Percentiles rank a stretch among this genome's conserved stretches.
phyloP scores from a whole-genome alignment of 1,284 basidiomycete genomes.

The Trametes hirsuta region DNA sequence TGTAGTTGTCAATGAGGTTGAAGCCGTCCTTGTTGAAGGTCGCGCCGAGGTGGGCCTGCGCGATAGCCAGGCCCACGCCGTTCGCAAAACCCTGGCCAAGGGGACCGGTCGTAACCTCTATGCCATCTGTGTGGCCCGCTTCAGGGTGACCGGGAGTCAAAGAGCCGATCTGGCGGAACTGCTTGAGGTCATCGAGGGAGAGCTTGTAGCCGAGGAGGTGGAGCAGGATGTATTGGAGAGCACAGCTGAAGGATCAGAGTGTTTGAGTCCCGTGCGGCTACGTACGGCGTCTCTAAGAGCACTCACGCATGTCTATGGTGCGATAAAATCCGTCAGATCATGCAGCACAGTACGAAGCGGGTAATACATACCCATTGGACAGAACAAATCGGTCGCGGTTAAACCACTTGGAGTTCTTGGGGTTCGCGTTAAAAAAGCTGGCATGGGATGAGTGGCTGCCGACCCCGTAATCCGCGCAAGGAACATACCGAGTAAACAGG shows the following conservation, averaged over 20 bases:
- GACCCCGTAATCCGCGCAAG: background rate
- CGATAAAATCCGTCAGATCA: slow-evolving; percentile 7
- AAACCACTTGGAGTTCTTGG: slow-evolving; percentile 89
- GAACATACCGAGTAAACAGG: slow-evolving; percentile 73
- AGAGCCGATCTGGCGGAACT: slow-evolving; percentile 86
- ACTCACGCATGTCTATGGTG: slow-evolving; percentile 68
- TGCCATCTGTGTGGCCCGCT: slow-evolving; percentile 85
- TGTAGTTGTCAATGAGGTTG: slow-evolving; percentile 87
- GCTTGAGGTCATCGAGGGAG: slow-evolving; percentile 83
- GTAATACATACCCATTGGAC: slow-evolving; percentile 69
- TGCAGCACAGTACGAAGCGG: background rate
- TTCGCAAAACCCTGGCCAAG: slow-evolving; percentile 95
- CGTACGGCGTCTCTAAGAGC: background rate
- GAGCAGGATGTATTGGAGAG: slow-evolving; percentile 82
- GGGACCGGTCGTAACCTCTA: slow-evolving; percentile 96
- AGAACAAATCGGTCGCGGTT: slow-evolving; percentile 91
- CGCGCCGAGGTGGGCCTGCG: slow-evolving; percentile 87
- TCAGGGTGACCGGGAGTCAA: slow-evolving; percentile 94
- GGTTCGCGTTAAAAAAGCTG: slow-evolving; percentile 87
- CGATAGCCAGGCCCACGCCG: slow-evolving; percentile 92
- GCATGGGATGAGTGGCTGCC: background rate
- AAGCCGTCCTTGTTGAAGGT: slow-evolving; percentile 90
- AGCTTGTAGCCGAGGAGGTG: slow-evolving; percentile 87
- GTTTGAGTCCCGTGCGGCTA: background rate
- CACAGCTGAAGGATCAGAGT: slow-evolving; percentile 58